Evolutionary conservation across 345 rosid species (phyloP).

Genomic region (Arabis hirsuta): DNA sequence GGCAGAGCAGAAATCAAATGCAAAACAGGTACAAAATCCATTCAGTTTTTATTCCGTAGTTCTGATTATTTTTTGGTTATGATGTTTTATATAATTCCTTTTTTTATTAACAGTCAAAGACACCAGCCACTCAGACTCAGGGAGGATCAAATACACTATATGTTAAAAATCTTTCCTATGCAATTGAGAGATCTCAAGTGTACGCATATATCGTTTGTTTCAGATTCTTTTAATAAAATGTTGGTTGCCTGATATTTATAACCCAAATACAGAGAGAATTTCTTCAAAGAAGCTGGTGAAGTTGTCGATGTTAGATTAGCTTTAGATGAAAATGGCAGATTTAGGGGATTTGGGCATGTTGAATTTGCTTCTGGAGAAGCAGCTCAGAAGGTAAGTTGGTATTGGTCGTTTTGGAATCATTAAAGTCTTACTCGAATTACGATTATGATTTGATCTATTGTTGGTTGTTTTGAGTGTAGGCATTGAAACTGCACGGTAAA

Average conservation of each 20-base stretch:
- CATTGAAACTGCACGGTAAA: conserved; percentile 60
- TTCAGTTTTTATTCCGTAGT: not conserved
- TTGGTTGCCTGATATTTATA: conserved; percentile 13
- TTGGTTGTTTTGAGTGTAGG: conserved; percentile 49
- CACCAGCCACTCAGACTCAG: conserved; percentile 48
- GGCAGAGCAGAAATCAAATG: conserved; percentile 46
- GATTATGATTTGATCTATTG: not conserved
- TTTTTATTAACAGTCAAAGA: conserved; percentile 55
- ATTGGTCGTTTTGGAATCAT: conserved; percentile 2
- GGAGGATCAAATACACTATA: conserved; percentile 66
- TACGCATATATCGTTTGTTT: conserved; percentile 41
- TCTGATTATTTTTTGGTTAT: not conserved
- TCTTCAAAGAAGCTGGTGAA: conserved; percentile 75
- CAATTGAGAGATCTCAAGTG: conserved; percentile 60
- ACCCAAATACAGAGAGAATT: conserved; percentile 55
- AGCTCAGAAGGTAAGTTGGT: conserved; percentile 58
- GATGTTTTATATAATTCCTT: not conserved
- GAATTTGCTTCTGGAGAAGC: conserved; percentile 74
- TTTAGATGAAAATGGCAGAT: conserved; percentile 49
- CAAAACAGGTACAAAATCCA: conserved; percentile 33
- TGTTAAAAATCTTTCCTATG: conserved; percentile 67
- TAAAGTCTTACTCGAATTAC: not conserved
- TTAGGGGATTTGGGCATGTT: conserved; percentile 78
- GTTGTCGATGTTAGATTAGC: conserved; percentile 71
- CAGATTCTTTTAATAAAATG: not conserved